A percentile compares a stretch with the other conserved stretches of the same genome.
These are phyloP conservation scores for Cucurbita argyrosperma DNA, from an alignment of 306 rosid species.

Conservation along the genomic window DNA sequence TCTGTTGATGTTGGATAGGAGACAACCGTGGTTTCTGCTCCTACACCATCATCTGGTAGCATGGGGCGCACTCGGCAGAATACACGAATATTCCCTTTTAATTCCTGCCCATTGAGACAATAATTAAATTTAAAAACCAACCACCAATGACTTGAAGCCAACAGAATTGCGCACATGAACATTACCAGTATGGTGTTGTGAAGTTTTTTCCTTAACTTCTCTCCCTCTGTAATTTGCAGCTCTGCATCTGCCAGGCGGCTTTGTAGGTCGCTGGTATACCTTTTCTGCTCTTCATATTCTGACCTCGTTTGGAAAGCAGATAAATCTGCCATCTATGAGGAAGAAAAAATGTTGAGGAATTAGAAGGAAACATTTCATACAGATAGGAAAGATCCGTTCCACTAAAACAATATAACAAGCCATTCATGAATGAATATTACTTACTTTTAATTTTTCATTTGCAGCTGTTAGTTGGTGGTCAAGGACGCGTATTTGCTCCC, in stretches of 20 bases:
- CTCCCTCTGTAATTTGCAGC: slow-evolving; percentile 60
- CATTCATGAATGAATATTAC: not conserved
- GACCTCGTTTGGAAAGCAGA: slow-evolving; percentile 45
- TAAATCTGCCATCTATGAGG: slow-evolving; percentile 40
- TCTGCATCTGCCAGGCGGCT: slow-evolving; percentile 56
- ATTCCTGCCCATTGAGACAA: slow-evolving; percentile 36
- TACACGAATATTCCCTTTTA: slow-evolving; percentile 91
- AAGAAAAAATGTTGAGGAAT: not conserved
- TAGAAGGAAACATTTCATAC: not conserved
- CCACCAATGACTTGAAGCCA: not conserved
- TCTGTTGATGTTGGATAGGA: slow-evolving; percentile 76
- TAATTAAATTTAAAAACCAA: not conserved
- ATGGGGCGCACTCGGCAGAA: slow-evolving; percentile 89
- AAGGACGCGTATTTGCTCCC: slow-evolving; percentile 35
- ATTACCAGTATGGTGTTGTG: slow-evolving; percentile 83
- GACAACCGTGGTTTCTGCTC: slow-evolving; percentile 35
- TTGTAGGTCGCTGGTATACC: slow-evolving; percentile 31
- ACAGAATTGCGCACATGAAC: not conserved
- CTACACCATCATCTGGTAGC: slow-evolving; percentile 67
- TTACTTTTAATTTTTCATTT: slow-evolving; percentile 61
- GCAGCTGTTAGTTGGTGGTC: slow-evolving; percentile 43
- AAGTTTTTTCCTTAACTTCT: slow-evolving; percentile 56
- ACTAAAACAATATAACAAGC: not conserved
- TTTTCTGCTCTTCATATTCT: slow-evolving; percentile 51
- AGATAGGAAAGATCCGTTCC: not conserved